Base-by-base conservation (phyloP, 1,284 basidiomycete species). In the Sporisorium iseilematis-ciliati region DNA sequence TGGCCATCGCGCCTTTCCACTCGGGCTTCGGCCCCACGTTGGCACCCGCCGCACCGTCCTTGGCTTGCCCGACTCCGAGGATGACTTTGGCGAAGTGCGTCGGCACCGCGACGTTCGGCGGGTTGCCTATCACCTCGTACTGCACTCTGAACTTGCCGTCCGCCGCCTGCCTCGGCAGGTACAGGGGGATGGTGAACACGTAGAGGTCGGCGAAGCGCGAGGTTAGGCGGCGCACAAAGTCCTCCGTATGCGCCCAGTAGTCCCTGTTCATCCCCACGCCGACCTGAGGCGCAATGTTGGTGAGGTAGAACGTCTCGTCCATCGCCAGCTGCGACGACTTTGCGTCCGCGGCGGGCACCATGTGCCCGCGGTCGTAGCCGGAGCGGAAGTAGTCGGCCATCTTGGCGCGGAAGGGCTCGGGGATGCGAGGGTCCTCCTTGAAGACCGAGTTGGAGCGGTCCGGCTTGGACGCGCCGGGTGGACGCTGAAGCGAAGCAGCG, bases 21-120 rank as follows among this genome's bases (percentile, higher is more conserved):
- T 70, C 62, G 18, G 58, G 57, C 18, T 65, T 74, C 3, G 69
- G 61, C 11, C 65, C n/a, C n/a, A n/a, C n/a, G n/a, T n/a, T n/a
- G n/a, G n/a, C n/a, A n/a, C n/a, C 61, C 0, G 62, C 57, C 0
- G 62, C 61, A 12, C 55, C 54, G 29, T 70, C 61, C n/a, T 26
- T 21, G 0, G 73, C 62, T 2, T 54, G 41, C 2, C 77, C 80
- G 0, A 75, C 62, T 38, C 92, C 90, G 57, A 97, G 88, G 26
- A 98, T 91, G 31, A 98, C 95, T 86, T 98, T 99, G 35, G 96
- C 96, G 85, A 99, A 99, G 85, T 99, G 97, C 5, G 97, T 99
- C 0, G 97, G 97, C 7, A 99, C 97, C 35, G 92, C 88, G 58
- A 98, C 88, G 80, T 92, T 93, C 4, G 94, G 94, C 25, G 94